These are phyloP conservation scores for Cladosporium phlei DNA, from an alignment of 2,329 filamentous ascomycete genomes.

Conservation along the genomic window DNA sequence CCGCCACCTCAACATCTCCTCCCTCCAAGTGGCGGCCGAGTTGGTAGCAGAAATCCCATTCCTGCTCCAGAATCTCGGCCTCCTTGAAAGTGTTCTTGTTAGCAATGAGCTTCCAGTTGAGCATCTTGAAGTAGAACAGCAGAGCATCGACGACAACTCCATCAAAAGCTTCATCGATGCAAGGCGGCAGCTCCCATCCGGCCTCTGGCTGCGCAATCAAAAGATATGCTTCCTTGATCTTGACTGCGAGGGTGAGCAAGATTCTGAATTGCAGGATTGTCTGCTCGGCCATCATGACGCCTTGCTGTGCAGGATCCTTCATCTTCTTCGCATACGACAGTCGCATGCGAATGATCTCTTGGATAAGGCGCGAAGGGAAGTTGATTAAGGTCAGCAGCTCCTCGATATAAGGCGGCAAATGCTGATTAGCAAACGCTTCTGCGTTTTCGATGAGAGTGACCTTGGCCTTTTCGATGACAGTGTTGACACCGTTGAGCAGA, in stretches of 20 bases:
- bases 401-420: conserved; percentile 93
- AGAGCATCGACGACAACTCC: conserved; percentile 84
- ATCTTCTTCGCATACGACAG: conserved; percentile 90
- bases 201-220: conserved; percentile 78
- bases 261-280: conserved; percentile 98
- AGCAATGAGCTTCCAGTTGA: conserved; percentile 94
- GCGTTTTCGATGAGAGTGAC: conserved; percentile 83
- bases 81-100: conserved; percentile 99
- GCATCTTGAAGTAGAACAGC: conserved; percentile 97
- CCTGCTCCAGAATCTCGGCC: conserved; percentile 91
- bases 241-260: conserved; percentile 81
- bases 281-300: conserved; percentile 90
- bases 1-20: conserved; percentile 92
- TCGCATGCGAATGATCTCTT: conserved; percentile 91
- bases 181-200: conserved; percentile 92
- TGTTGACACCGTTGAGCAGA: conserved; percentile 77
- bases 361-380: conserved; percentile 90
- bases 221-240: conserved; percentile 85
- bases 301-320: conserved; percentile 90
- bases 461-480: conserved; percentile 90
- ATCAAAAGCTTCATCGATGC: conserved; percentile 95
- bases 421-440: conserved; percentile 75
- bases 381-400: conserved; percentile 94
- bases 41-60: conserved; percentile 96
- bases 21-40: conserved; percentile 87